Evolutionary conservation across 345 rosid species (phyloP), one percentile per base, ranked within the genome.

Genomic region (Sonneratia alba): DNA sequence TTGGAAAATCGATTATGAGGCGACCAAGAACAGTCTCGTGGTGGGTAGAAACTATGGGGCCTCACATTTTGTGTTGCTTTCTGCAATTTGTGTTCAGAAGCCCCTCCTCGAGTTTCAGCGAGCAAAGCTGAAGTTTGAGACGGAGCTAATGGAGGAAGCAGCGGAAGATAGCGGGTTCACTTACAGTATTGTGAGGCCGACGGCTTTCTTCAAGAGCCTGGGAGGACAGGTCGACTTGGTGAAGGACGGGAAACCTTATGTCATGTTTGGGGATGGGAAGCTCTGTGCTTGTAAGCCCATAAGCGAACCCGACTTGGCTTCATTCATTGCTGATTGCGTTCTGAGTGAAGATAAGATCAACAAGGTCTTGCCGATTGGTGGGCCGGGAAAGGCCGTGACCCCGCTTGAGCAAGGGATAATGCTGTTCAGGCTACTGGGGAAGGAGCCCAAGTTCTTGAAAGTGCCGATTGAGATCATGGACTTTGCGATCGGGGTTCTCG

Each of bases 401-500:
- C 95, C 98, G 0, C 71, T 94, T 38, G 96, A 94, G 77, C 97
- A 94, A 83, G 97, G 97, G 62, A 89, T 89, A 85, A 87, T 87
- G 63, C 32, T 94, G 84, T 91, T 88, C 77, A 88, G 70, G 72
- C 82, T 94, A 22, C 27, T 88, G 72, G 95, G 95, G 37, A 94
- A 74, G 77, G 87, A 91, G 73, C 93, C 96, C n/a, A 86, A 86
- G 87, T 89, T 89, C 83, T 79, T 94, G 82, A 94, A 81, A 79
- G 97, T 94, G 45, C 98, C 98, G 4, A 91, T 91, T 21, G 90
- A 85, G 82, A 83, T 94, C 40, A 94, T 91, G 98, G 98, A 94
- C 74, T 91, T 93, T 24, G 90, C 79, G 11, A 89, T 94, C 24
- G 89, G 89, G 1, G 57, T 81, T 36, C 93, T 94, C 66, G 96